Percentiles rank a stretch among this genome's conserved stretches.
Evolutionary conservation across 2,329 filamentous ascomycete genomes (phyloP).

Genomic region (Sporothrix variecibatus): DNA sequence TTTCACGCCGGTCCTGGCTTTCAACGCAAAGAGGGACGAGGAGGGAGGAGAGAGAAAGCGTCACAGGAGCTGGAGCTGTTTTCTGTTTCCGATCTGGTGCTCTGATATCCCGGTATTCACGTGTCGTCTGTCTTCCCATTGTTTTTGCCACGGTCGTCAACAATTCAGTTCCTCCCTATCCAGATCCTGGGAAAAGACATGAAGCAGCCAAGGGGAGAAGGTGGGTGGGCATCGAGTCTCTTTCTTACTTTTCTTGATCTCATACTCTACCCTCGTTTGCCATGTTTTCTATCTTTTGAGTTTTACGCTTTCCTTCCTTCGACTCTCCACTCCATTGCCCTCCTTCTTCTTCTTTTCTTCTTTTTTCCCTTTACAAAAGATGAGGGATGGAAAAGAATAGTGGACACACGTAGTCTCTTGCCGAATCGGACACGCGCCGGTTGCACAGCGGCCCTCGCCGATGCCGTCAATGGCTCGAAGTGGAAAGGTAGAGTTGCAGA

Average conservation of each 20-base stretch:
- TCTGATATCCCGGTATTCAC: background rate
- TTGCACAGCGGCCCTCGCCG: constrained; percentile 25
- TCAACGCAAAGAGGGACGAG: background rate
- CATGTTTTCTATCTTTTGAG: background rate
- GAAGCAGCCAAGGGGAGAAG: background rate
- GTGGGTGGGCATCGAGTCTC: background rate
- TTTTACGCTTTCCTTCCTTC: background rate
- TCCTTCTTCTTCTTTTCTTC: background rate
- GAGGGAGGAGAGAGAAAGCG: background rate
- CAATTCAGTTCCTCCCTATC: background rate
- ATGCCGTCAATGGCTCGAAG: constrained; percentile 21
- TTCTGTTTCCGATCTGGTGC: background rate
- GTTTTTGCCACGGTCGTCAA: constrained; percentile 13
- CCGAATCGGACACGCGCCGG: constrained; percentile 26
- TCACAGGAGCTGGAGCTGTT: background rate
- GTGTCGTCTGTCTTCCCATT: background rate
- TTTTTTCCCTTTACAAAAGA: background rate
- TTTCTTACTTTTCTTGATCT: background rate
- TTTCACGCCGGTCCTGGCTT: background rate
- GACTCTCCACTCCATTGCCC: background rate
- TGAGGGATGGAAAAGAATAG: background rate
- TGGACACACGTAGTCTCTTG: constrained; percentile 20
- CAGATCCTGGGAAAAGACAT: background rate
- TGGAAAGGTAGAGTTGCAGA: constrained; percentile 9
- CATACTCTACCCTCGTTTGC: background rate